These are phyloP conservation scores for Colletotrichum tofieldiae DNA, from an alignment of 2,329 filamentous ascomycete species.

Conservation along the genomic window DNA sequence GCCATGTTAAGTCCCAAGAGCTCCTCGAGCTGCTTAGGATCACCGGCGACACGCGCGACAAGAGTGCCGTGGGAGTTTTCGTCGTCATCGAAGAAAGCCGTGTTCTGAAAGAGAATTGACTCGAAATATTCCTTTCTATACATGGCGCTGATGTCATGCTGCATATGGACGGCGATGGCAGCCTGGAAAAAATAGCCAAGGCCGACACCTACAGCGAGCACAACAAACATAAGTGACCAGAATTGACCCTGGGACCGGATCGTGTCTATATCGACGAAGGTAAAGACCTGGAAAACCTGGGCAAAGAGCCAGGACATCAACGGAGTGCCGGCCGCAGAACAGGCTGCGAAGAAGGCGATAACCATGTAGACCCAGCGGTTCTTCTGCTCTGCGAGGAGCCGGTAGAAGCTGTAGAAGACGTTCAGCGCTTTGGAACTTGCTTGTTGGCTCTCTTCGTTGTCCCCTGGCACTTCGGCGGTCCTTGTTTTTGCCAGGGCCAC, in stretches of 20 bases:
- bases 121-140: slow-evolving; percentile 75
- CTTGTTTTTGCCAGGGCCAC: slow-evolving; percentile 59
- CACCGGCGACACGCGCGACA: slow-evolving; percentile 69
- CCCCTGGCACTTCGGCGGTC: slow-evolving; percentile 59
- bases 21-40: slow-evolving; percentile 74
- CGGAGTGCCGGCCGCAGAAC: slow-evolving; percentile 61
- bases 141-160: slow-evolving; percentile 65
- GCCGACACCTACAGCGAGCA: slow-evolving; percentile 69
- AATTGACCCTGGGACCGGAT: slow-evolving; percentile 65
- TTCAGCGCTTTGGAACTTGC: slow-evolving; percentile 58
- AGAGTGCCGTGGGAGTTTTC: slow-evolving; percentile 74
- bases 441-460: slow-evolving; percentile 45
- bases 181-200: slow-evolving; percentile 68
- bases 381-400: slow-evolving; percentile 70
- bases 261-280: slow-evolving; percentile 49
- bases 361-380: slow-evolving; percentile 66
- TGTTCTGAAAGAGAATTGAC: slow-evolving; percentile 73
- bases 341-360: slow-evolving; percentile 62
- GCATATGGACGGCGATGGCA: slow-evolving; percentile 60
- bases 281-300: slow-evolving; percentile 67
- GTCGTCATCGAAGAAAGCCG: slow-evolving; percentile 73
- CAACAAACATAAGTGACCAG: slow-evolving; percentile 77
- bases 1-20: slow-evolving; percentile 76
- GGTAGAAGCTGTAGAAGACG: slow-evolving; percentile 68
- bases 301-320: slow-evolving; percentile 71